Conservation (phyloP, 2,329 filamentous ascomycete genomes). For the Ophiostoma novo-ulmi region DNA sequence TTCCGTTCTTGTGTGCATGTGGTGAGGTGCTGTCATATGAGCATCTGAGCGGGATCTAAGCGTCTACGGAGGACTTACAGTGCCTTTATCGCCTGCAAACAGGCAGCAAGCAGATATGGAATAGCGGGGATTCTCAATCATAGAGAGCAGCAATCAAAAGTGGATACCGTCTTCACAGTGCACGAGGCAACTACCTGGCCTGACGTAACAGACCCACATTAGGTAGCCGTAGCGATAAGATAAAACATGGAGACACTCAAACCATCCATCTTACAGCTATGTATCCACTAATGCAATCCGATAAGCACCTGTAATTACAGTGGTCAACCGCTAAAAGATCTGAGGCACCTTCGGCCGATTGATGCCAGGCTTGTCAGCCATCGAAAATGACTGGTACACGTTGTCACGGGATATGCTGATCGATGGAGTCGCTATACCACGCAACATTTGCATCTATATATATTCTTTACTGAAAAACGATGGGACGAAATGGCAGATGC, state of each 20-base stretch:
- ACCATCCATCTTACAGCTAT: neutral
- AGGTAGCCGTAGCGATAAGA: neutral
- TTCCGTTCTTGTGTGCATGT: neutral
- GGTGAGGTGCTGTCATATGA: slow-evolving; percentile 10
- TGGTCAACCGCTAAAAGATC: neutral
- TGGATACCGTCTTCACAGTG: neutral
- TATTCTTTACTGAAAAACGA: neutral
- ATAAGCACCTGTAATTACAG: slow-evolving; percentile 13
- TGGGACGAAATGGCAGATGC: neutral
- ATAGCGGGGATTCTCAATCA: slow-evolving; percentile 10
- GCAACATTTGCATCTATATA: neutral
- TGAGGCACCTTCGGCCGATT: neutral
- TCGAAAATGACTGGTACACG: slow-evolving; percentile 4
- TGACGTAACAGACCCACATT: slow-evolving; percentile 8
- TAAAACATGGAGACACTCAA: neutral
- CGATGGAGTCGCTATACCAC: neutral
- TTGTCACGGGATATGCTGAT: neutral
- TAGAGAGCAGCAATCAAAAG: neutral
- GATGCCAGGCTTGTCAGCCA: neutral
- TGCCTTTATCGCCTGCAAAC: neutral
- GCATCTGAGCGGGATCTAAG: neutral
- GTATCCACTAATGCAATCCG: neutral
- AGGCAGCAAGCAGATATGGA: slow-evolving; percentile 1
- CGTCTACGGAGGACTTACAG: neutral
- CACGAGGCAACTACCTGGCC: neutral